phyloP scores from a whole-genome alignment of 2,329 filamentous ascomycete species.

The Claviceps paspali region DNA sequence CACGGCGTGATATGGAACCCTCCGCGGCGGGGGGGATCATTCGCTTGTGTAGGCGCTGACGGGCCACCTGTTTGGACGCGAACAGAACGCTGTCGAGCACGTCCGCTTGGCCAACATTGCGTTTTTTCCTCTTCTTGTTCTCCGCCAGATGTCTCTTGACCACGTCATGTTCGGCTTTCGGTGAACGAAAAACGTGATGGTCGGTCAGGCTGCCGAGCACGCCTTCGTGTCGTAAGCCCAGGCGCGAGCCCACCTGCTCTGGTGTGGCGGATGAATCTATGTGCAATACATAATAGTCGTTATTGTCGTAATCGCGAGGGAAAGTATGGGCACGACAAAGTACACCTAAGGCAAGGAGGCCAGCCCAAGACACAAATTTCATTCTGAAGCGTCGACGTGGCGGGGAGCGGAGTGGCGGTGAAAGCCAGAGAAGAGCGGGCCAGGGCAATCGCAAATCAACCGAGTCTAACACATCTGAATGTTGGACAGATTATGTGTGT shows the following conservation, averaged over 20 bases:
- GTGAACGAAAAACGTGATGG: conserved; percentile 76
- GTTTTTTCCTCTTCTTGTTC: conserved; percentile 49
- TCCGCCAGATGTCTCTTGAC: conserved; percentile 38
- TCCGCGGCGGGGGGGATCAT: conserved; percentile 25
- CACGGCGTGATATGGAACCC: conserved; percentile 11
- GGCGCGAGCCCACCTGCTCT: conserved; percentile 49
- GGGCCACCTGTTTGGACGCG: conserved; percentile 55
- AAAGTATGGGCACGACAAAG: conserved; percentile 33
- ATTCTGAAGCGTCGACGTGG: conserved; percentile 18
- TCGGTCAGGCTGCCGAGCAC: conserved; percentile 60
- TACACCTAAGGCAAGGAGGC: conserved; percentile 35
- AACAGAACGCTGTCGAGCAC: conserved; percentile 61
- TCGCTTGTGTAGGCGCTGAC: conserved; percentile 38
- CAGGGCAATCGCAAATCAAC: neutral
- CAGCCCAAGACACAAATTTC: conserved; percentile 37
- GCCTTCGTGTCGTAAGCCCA: conserved; percentile 72
- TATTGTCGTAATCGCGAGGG: conserved; percentile 56
- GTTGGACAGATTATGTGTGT: neutral
- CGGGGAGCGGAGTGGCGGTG: neutral
- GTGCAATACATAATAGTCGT: conserved; percentile 91
- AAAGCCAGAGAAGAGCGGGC: neutral
- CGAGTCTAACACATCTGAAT: conserved; percentile 2
- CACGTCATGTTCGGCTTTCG: conserved; percentile 44
- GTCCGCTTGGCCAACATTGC: conserved; percentile 35
- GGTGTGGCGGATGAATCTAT: conserved; percentile 53